Conservation (phyloP, 345 rosid genomes). For the Bruguiera parviflora region DNA sequence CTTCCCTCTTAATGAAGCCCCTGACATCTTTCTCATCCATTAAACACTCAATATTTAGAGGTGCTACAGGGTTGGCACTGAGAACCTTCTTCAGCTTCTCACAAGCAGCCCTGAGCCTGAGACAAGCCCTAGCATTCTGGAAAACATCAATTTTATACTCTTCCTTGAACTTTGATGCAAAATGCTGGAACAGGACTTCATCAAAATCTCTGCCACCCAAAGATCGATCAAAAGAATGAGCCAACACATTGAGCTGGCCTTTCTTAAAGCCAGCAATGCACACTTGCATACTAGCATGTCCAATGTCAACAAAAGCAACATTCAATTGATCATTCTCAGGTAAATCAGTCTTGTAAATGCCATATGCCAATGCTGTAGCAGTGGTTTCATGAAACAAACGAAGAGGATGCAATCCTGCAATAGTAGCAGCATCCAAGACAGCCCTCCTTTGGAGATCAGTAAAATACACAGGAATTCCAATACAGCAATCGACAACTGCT, state of each 20-base stretch:
- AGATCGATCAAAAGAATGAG: constrained; percentile 55
- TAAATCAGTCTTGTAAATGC: constrained; percentile 60
- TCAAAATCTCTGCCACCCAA: constrained; percentile 65
- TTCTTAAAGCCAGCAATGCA: constrained; percentile 45
- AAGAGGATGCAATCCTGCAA: constrained; percentile 60
- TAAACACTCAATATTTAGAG: constrained; percentile 58
- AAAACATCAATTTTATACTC: constrained; percentile 55
- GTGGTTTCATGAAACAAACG: constrained; percentile 65
- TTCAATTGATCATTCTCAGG: constrained; percentile 33
- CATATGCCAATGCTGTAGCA: constrained; percentile 68
- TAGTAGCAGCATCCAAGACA: constrained; percentile 54
- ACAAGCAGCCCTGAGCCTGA: constrained; percentile 56
- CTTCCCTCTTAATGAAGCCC: constrained; percentile 62
- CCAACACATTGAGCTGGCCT: constrained; percentile 50
- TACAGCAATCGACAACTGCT: constrained; percentile 52
- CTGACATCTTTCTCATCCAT: constrained; percentile 71
- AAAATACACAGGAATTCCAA: constrained; percentile 64
- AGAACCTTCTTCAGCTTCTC: constrained; percentile 67
- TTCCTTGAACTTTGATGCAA: constrained; percentile 53
- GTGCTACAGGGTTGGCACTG: constrained; percentile 73
- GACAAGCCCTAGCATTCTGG: constrained; percentile 49
- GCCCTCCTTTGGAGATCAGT: constrained; percentile 56
- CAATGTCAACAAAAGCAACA: constrained; percentile 56
- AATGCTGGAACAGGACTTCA: constrained; percentile 46
- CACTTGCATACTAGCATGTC: constrained; percentile 62